A percentile compares a stretch with the other conserved stretches of the same genome.
These are phyloP conservation scores for Escovopsis weberi DNA, from an alignment of 2,329 filamentous ascomycete genomes.

Conservation along the genomic window DNA sequence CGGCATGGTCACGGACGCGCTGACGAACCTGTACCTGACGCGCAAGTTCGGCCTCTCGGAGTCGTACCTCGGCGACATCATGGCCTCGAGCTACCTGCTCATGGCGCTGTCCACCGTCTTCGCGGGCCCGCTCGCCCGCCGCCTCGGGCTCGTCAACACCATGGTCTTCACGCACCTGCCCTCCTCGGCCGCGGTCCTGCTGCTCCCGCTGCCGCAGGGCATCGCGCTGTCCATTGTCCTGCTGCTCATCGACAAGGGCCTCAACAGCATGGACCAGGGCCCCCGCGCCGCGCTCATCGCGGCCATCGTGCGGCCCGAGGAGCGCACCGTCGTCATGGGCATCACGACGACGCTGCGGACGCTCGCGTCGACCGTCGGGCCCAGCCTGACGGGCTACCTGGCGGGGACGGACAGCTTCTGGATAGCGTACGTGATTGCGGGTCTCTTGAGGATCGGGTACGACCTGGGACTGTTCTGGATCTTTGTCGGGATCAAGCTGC, in stretches of 20 bases:
- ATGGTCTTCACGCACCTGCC: conserved; percentile 51
- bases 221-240: conserved; percentile 38
- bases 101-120: conserved; percentile 39
- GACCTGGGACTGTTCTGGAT: conserved; percentile 43
- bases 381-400: conserved; percentile 39
- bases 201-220: conserved; percentile 41
- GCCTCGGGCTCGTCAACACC: conserved; percentile 48
- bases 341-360: conserved; percentile 49
- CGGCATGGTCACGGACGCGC: conserved; percentile 45
- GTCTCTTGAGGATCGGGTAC: conserved; percentile 37
- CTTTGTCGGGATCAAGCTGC: conserved; percentile 43
- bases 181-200: conserved; percentile 43
- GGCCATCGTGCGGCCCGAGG: conserved; percentile 47
- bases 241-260: conserved; percentile 42
- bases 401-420: conserved; percentile 40
- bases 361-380: conserved; percentile 39
- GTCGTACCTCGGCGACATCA: conserved; percentile 44
- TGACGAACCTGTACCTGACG: conserved; percentile 46
- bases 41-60: conserved; percentile 40
- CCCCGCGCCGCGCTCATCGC: conserved; percentile 52
- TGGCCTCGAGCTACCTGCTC: conserved; percentile 39
- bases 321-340: conserved; percentile 57
- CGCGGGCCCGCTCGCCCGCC: conserved; percentile 40
- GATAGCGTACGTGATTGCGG: conserved; percentile 47
- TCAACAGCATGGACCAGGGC: conserved; percentile 58